These are phyloP conservation scores for Thalassiosira hispida DNA, from an alignment of 352 stramenopile genomes.

Conservation along the genomic window DNA sequence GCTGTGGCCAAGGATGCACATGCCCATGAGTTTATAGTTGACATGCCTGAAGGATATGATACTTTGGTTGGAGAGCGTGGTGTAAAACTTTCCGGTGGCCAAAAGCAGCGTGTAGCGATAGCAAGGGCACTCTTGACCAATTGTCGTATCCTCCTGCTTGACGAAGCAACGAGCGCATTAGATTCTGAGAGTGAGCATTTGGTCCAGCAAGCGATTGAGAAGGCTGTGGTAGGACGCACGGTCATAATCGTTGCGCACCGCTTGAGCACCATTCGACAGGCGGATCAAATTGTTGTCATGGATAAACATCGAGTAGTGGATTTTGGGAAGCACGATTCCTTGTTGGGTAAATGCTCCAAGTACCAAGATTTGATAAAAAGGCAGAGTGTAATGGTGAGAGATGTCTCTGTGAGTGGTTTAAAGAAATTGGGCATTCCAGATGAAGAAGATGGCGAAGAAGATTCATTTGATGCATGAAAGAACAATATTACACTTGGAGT, in stretches of 20 bases:
- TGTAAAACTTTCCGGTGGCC: conserved; percentile 87
- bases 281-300: conserved; percentile 87
- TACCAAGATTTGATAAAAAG: conserved; percentile 64
- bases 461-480: neutral
- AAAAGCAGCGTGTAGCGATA: conserved; percentile 93
- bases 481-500: too few relatives aligned
- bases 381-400: conserved; percentile 30
- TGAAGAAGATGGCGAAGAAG: conserved; percentile 14
- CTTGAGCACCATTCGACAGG: conserved; percentile 84
- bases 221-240: conserved; percentile 62
- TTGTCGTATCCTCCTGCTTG: conserved; percentile 88
- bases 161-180: conserved; percentile 81
- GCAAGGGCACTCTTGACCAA: conserved; percentile 89
- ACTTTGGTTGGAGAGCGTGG: conserved; percentile 85
- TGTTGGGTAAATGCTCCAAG: conserved; percentile 75
- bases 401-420: conserved; percentile 21
- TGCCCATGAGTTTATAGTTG: conserved; percentile 90
- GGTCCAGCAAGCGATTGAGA: conserved; percentile 72
- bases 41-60: conserved; percentile 87
- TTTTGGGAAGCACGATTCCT: conserved; percentile 86
- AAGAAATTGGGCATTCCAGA: conserved; percentile 18
- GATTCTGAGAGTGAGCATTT: conserved; percentile 74
- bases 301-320: conserved; percentile 85
- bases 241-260: conserved; percentile 88
- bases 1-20: conserved; percentile 63